Evolutionary conservation across 2,329 filamentous ascomycete species (phyloP), one percentile per base, ranked within the genome.

Genomic region (Exophiala lecanii-corni): DNA sequence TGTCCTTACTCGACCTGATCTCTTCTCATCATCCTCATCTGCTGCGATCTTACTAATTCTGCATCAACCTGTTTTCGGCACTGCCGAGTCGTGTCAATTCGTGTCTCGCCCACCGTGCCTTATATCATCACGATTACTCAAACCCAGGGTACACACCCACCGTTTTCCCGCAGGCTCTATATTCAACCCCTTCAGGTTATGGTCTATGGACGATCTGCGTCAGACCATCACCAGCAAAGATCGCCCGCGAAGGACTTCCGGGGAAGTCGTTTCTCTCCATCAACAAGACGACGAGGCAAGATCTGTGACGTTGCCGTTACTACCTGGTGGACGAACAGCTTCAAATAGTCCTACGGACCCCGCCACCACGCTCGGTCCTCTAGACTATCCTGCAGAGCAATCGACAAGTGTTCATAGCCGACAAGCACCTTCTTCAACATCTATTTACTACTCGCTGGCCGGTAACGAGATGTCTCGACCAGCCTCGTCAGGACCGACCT

Each of bases 111-210:
- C 15, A 43, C 35, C 32, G 41, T 34, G 42, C 38, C 37, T 51
- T 51, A 48, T 51, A 51, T 51, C 45, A 51, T 45, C 45, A 45
- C 35, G 49, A 43, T 51, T 48, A 51, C 41, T 48, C 44, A 51
- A 48, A 21, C 28, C 5, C 31, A 6, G 23, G 12, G 23, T 26
- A 6, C 35, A 32, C 38, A 33, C 18, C 21, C 23, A 26, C 23
- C 7, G 6, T 26, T 26, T 26, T 7, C 23, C 12, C 7, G 12
- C 23, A 26, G 23, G 23, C 7, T 26, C 12, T 6, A 12, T 12
- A 7, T 6, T 26, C 23, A 12, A 7, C 12, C 12, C 12, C 12
- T 12, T 26, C 23, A 26, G 23, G 23, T 12, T 26, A 26, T 12
- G 12, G 23, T 26, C 23, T 12, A 26, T 7, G 23, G 23, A 7